Base-by-base conservation (phyloP, 1,139 yeast species). In the Kluyveromyces sp. region DNA sequence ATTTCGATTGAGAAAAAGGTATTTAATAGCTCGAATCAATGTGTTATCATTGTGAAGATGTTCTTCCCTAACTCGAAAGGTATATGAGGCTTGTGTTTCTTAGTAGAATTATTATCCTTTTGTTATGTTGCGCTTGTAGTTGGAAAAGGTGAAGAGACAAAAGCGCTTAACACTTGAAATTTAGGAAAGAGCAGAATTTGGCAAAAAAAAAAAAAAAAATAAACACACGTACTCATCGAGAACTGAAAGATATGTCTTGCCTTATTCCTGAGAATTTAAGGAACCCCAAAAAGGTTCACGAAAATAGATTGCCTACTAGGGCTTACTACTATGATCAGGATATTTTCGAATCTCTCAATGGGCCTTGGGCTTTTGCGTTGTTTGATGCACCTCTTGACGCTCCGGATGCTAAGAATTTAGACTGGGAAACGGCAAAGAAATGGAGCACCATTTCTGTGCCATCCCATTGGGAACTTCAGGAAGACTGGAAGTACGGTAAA, bases 371-470 rank as follows among this genome's bases (percentile, higher is more conserved):
- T 7, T 39, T 39, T 29, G 21, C 26, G 10, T 31, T 39, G 34
- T 39, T 31, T 39, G 42, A 39, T 6, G 25, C 42, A 6, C 42
- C 42, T 10, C 10, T 32, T 39, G 34, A 25, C 31, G 26, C 35
- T n/a, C 42, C 42, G 10, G 42, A 39, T 39, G n/a, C 36, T 7
- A 25, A 7, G 4, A 32, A 39, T 26, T 26, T 39, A 29, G 26
- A n/a, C 26, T 3, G 7, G 26, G 36, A 39, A 32, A 29, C 26
- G 6, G 28, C 26, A 3, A 21, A 31, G 29, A 25, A 39, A 10
- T 39, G 42, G 42, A 15, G 29, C 34, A 21, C 21, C 29, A 39
- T 39, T 29, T 39, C 42, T 6, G 42, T 39, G n/a, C 42, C 42
- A 32, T 39, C 42, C 1, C 42, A 39, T 15, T 39, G 42, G 42